Percentiles rank a stretch among this genome's conserved stretches.
Evolutionary conservation across 2,329 filamentous ascomycete species (phyloP).

Genomic region (Alternaria novae-zelandiae): DNA sequence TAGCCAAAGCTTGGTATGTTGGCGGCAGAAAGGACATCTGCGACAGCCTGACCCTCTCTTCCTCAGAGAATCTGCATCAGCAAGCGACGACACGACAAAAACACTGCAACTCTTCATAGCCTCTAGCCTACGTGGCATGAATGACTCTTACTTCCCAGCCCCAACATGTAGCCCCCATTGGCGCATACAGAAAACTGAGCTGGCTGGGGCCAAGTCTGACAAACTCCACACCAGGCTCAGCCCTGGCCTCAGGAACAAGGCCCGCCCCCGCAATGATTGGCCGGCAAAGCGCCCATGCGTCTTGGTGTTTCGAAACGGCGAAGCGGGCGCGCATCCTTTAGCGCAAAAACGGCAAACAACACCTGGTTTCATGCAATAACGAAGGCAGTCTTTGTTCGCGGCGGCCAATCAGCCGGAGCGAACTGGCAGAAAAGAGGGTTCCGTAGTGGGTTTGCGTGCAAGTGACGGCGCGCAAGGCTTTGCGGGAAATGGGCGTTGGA

Average conservation of each 20-base stretch:
- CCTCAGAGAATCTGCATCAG: neutral
- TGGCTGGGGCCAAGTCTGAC: conserved; percentile 16
- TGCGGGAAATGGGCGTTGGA: neutral
- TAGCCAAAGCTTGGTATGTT: conserved; percentile 26
- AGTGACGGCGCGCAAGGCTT: conserved; percentile 3
- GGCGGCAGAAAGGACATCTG: neutral
- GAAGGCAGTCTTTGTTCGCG: neutral
- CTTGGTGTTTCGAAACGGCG: conserved; percentile 32
- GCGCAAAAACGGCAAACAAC: conserved; percentile 16
- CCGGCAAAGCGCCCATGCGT: conserved; percentile 14
- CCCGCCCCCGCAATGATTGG: conserved; percentile 24
- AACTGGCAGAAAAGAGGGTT: neutral
- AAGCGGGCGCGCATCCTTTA: conserved; percentile 1
- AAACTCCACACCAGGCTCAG: conserved; percentile 3
- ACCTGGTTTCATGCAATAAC: conserved; percentile 17
- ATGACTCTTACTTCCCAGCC: neutral
- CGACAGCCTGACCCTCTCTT: neutral
- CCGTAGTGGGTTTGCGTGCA: neutral
- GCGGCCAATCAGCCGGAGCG: conserved; percentile 7
- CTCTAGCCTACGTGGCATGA: neutral
- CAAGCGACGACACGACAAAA: neutral
- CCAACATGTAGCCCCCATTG: neutral
- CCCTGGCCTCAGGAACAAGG: conserved; percentile 11
- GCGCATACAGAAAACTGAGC: neutral
- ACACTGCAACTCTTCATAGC: neutral